Evolutionary conservation across 2,329 filamentous ascomycete genomes (phyloP), one percentile per base, ranked within the genome.

Genomic region (Trichoderma lentiforme): DNA sequence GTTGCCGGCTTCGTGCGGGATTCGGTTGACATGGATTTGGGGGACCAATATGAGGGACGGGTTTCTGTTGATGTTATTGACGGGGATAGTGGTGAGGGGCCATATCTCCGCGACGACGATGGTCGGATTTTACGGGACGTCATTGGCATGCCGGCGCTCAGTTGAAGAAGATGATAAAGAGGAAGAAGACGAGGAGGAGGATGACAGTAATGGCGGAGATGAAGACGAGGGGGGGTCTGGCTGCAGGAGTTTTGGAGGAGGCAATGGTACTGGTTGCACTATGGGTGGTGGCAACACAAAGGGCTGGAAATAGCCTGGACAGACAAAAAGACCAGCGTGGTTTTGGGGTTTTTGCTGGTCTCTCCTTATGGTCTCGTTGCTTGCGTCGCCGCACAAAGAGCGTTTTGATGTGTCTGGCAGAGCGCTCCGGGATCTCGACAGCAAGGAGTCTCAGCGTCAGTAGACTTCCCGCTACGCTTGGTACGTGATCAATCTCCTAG

Each of bases 1-100:
- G 93, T 98, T 24, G 94, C 90, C n/a, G 93, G 88, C 0, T 97
- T 99, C 81, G 87, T 93, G 3, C 79, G 80, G 39, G 78, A 77
- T 30, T 70, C 63, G 43, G 73, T 63, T 30, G 70, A 64, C 9
- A 69, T n/a, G 24, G 70, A 64, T 9, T 64, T n/a, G 24, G 69
- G 51, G 14, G 64, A 39, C 6, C 24, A 8, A 30, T 43, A 24
- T 36, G 60, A 28, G 63, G 30, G 43, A 30, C 39, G 26, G 32
- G 65, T 18, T 18, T 28, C 51, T 21, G 14, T 32, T 2, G 70
- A 56, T 7, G 71, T 14, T 7, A 71, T 14, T 11, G 63, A 71
- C 61, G 72, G 57, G 53, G 72, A 70, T 12, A 73, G 69, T 56
- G 75, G 74, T 3, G 79, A 88, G 72, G 88, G 85, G 61, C 87